phyloP scores from a whole-genome alignment of 2,329 filamentous ascomycete species.

The Colletotrichum viniferum region DNA sequence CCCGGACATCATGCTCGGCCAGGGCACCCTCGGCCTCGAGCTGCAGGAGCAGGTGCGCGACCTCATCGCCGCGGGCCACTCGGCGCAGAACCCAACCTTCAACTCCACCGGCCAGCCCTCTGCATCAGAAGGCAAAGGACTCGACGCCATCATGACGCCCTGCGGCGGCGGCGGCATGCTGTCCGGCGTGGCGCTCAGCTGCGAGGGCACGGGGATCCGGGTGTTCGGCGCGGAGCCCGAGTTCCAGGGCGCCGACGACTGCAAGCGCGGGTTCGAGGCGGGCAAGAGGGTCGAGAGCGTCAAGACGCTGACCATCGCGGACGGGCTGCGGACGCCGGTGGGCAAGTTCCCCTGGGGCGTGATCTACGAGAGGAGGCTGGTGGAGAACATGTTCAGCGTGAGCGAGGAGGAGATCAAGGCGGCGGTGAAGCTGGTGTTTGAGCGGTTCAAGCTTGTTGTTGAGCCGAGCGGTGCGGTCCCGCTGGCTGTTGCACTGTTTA shows the following conservation, averaged over 20 bases:
- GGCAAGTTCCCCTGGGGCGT: slow-evolving; percentile 78
- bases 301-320: slow-evolving; percentile 80
- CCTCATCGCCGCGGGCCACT: slow-evolving; percentile 44
- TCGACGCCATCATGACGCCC: slow-evolving; percentile 80
- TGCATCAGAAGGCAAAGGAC: slow-evolving; percentile 29
- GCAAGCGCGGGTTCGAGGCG: slow-evolving; percentile 68
- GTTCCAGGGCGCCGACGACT: slow-evolving; percentile 86
- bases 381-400: slow-evolving; percentile 74
- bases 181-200: slow-evolving; percentile 79
- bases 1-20: slow-evolving; percentile 87
- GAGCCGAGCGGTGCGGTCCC: slow-evolving; percentile 89
- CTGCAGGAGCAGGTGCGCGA: slow-evolving; percentile 73
- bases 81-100: slow-evolving; percentile 5
- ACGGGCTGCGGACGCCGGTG: slow-evolving; percentile 85
- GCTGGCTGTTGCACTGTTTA: slow-evolving; percentile 80
- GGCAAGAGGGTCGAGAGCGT: slow-evolving; percentile 71
- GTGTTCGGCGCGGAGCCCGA: slow-evolving; percentile 90
- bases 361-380: slow-evolving; percentile 73
- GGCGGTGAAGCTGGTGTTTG: slow-evolving; percentile 78
- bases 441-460: slow-evolving; percentile 88
- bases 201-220: slow-evolving; percentile 70
- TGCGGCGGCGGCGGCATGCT: slow-evolving; percentile 90
- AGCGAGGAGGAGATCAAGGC: slow-evolving; percentile 81
- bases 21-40: slow-evolving; percentile 89
- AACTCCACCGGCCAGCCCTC: not conserved